A percentile compares a stretch with the other conserved stretches of the same genome.
These are phyloP conservation scores for Penicillium sp. DNA, from an alignment of 2,329 filamentous ascomycete species.

Conservation along the genomic window DNA sequence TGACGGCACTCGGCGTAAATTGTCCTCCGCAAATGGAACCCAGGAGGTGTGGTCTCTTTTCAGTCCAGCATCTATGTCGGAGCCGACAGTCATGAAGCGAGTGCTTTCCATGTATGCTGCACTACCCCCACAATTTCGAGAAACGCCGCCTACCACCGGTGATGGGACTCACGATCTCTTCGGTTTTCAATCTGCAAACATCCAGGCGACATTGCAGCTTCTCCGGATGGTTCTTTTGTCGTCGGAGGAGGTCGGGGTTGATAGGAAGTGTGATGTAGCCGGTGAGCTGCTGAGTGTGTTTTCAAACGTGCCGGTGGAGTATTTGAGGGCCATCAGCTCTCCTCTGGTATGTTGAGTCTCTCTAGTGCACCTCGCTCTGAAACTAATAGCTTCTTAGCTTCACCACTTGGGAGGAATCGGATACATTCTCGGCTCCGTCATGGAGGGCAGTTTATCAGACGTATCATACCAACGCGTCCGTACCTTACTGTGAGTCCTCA, in stretches of 20 bases:
- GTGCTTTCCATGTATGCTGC: conserved; percentile 26
- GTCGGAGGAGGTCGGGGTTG: conserved; percentile 37
- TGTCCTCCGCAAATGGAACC: conserved; percentile 24
- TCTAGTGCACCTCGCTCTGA: background rate
- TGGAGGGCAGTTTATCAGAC: conserved; percentile 48
- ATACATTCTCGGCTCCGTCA: conserved; percentile 50
- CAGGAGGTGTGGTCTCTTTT: conserved; percentile 27
- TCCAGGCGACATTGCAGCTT: conserved; percentile 51
- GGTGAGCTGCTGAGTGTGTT: conserved; percentile 48
- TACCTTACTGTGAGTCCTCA: conserved; percentile 35
- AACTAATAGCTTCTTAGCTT: conserved; percentile 25
- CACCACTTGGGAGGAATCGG: conserved; percentile 54
- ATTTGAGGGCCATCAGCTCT: conserved; percentile 50
- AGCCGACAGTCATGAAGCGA: conserved; percentile 26
- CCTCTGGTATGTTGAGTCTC: conserved; percentile 35
- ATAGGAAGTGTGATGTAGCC: conserved; percentile 49
- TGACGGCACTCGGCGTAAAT: conserved; percentile 23
- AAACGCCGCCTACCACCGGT: conserved; percentile 26
- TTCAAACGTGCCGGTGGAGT: conserved; percentile 45
- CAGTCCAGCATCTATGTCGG: conserved; percentile 20
- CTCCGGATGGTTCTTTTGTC: conserved; percentile 51
- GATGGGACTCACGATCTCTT: conserved; percentile 42
- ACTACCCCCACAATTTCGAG: conserved; percentile 26
- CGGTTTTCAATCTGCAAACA: conserved; percentile 54
- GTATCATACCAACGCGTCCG: conserved; percentile 45